Percentiles rank a stretch among this genome's conserved stretches.
Evolutionary conservation across 2,329 filamentous ascomycete genomes (phyloP).

Genomic region (Penicillium sp.): DNA sequence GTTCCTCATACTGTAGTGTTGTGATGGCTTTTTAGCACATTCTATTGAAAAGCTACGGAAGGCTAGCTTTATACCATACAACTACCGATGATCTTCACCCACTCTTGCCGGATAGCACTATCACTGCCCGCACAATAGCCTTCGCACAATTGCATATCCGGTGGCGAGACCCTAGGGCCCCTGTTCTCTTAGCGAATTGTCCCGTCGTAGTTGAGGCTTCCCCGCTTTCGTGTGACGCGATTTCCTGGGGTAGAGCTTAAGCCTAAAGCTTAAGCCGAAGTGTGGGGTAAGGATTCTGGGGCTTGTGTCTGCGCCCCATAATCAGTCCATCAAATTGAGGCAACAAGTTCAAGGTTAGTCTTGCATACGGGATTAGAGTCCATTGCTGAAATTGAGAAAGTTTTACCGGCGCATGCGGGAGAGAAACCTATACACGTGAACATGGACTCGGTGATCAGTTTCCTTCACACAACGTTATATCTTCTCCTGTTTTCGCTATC

Average conservation of each 20-base stretch:
- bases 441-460: too few species aligned
- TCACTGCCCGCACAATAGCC: neutral
- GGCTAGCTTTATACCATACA: conserved; percentile 5
- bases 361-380: too few species aligned
- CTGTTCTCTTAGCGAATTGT: neutral
- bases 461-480: too few species aligned
- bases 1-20: conserved; percentile 29
- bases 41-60: neutral
- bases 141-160: neutral
- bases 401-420: too few species aligned
- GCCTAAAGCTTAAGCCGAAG: conserved; percentile 4
- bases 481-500: neutral
- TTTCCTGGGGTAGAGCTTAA: conserved; percentile 3
- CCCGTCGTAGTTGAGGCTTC: neutral
- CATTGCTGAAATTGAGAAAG: too few species aligned
- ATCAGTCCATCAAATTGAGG: neutral
- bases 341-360: too few species aligned
- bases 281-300: neutral
- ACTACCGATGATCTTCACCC: neutral
- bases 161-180: neutral
- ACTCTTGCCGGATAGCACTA: neutral
- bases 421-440: too few species aligned
- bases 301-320: neutral
- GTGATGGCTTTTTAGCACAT: neutral
- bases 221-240: neutral